Conservation (phyloP, 2,329 filamentous ascomycete species). For the Colletotrichum sp. region DNA sequence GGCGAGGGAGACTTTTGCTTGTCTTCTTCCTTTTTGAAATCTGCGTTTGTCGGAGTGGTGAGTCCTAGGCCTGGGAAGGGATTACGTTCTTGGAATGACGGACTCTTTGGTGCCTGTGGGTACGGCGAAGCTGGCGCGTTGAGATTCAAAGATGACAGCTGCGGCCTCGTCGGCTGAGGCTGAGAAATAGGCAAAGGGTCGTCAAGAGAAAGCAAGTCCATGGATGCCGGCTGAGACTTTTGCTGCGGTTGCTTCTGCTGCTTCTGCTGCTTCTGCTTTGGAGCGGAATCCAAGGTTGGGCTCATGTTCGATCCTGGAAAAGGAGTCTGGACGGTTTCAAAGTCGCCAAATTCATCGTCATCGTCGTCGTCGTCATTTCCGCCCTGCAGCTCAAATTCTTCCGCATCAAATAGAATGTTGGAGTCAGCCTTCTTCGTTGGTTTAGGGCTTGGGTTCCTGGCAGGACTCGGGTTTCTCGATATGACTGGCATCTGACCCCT, state of each 20-base stretch:
- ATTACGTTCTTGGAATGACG: conserved; percentile 58
- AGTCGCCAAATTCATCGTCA: conserved; percentile 64
- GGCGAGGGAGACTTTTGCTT: conserved; percentile 42
- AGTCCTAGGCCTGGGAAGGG: conserved; percentile 55
- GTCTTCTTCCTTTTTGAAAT: conserved; percentile 33
- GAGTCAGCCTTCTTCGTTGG: conserved; percentile 35
- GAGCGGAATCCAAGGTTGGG: conserved; percentile 9
- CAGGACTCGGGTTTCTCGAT: not conserved
- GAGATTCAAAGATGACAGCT: conserved; percentile 38
- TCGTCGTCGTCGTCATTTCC: conserved; percentile 44
- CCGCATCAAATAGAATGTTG: conserved; percentile 71
- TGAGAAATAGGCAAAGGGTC: conserved; percentile 26
- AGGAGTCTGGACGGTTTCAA: conserved; percentile 50
- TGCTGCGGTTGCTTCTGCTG: conserved; percentile 15
- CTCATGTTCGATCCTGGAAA: conserved; percentile 3
- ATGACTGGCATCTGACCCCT: not conserved
- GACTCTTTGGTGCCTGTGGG: conserved; percentile 54
- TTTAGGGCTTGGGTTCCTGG: not conserved
- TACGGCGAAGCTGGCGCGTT: conserved; percentile 38
- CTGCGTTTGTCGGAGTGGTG: conserved; percentile 42
- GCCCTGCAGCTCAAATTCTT: conserved; percentile 52
- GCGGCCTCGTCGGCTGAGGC: conserved; percentile 28
- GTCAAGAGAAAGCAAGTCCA: conserved; percentile 46
- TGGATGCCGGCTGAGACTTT: conserved; percentile 26
- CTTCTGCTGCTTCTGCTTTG: conserved; percentile 26